Base-by-base conservation (phyloP, 768 basidiomycete species). In the Macrolepiota albuminosa region DNA sequence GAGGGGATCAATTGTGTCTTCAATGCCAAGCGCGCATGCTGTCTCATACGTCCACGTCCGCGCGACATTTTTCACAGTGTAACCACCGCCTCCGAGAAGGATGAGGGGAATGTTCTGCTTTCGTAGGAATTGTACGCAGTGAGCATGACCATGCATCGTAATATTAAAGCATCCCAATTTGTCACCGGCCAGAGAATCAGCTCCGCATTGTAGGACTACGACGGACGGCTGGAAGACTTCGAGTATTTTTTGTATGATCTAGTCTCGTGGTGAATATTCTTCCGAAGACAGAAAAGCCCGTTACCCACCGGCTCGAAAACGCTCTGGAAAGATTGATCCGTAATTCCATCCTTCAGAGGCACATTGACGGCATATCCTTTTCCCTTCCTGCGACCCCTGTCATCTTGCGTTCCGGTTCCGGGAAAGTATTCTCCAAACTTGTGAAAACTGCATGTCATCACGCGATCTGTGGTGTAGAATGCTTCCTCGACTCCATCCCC, bases 401-500 rank as follows among this genome's bases (percentile, higher is more conserved):
- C 95, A 62, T 91, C 85, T 60, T 95, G 85, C 0, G 89, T 89
- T 14, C 80, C 93, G 1, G 93, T 94, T 9, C 93, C 93, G 2
- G 93, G 93, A 71, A 95, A 96, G 69, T 89, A 95, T 68, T 97
- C 95, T 31, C 97, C 96, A 66, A 91, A 98, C 72, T 98, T 96
- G 78, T 98, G 97, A 70, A 99, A 96, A 45, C 90, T 93, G 67
- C 88, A 91, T 5, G 96, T 98, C 91, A 98, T 95, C 66, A 98
- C 97, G 52, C 97, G 81, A 71, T 98, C 93, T 1, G 93, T 96
- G 39, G 93, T 96, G 71, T 97, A 98, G 77, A 98, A 98, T 2
- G 96, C 97, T 70, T 98, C 97, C 67, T 99, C 97, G 39, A 98
- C 97, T n/a, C 96, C 96, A 70, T 98, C 97, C 26, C 97, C 96